Base-by-base conservation (phyloP, 352 stramenopile species). In the Plasmopara halstedii region DNA sequence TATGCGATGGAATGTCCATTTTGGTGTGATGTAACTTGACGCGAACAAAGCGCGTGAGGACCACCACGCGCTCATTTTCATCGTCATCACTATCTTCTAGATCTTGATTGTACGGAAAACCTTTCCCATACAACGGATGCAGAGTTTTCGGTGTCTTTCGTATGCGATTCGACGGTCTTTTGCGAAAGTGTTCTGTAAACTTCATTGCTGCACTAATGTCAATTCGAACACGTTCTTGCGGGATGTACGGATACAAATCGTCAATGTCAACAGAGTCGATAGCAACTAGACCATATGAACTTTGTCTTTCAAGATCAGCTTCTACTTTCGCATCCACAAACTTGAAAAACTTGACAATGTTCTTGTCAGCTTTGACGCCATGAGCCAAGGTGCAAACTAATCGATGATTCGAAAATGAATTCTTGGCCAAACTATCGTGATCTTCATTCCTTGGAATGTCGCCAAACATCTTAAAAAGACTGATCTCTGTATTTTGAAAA, bases 401-500 rank as follows among this genome's bases (percentile, higher is more conserved):
- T 6, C 71, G 62, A 31, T 81, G 65, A 44, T 83, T 75, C n/a
- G 67, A 67, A 2, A 80, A 54, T 34, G 58, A 65, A 43, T 60
- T 55, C 25, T 70, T 73, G 1, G 56, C 38, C 4, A 51, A 62
- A 38, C 73, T 77, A 40, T 82, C 72, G 47, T 83, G 70, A 31
- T 81, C 64, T 39, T 82, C 69, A 4, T 68, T 62, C 34, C 74
- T 62, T 3, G 71, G 81, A 18, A 84, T 73, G 26, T 81, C 53
- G 4, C 71, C 71, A 8, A 83, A 46, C 35, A 64, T 65, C 31
- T 86, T 68, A 0, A 71, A 81, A 47, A 83, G 70, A 22, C 45
- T 72, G 34, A 77, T 71, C 37, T 86, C 71, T 41, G 78, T 66
- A 29, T 81, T 83, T n/a, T 53, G 33, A n/a, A 77, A 62, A 56